Evolutionary conservation across 805 yeast genomes (phyloP).

Genomic region (Jamesozyma jinghongensis): DNA sequence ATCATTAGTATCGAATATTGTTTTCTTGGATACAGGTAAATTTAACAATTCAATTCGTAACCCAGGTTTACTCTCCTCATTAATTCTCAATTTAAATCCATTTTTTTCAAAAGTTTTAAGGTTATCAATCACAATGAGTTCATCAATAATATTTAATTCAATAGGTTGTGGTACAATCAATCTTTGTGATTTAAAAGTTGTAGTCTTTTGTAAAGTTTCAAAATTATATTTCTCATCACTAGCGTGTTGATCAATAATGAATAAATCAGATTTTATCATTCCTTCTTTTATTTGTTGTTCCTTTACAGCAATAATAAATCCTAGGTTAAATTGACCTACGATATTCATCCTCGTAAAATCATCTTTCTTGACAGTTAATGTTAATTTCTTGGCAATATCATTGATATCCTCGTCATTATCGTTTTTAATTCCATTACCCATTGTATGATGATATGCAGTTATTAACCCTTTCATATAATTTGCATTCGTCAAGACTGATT

Average conservation of each 20-base stretch:
- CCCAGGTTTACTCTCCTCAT: constrained; percentile 49
- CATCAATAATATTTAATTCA: constrained; percentile 71
- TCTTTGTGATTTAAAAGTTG: constrained; percentile 58
- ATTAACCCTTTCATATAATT: background rate
- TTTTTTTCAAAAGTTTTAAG: constrained; percentile 50
- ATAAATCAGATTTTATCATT: constrained; percentile 42
- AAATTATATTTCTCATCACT: constrained; percentile 92
- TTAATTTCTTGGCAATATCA: constrained; percentile 49
- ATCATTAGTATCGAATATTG: constrained; percentile 54
- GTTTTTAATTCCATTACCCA: constrained; percentile 4
- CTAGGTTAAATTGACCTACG: constrained; percentile 92
- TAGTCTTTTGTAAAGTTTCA: constrained; percentile 52
- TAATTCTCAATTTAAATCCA: constrained; percentile 59
- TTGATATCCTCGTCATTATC: constrained; percentile 36
- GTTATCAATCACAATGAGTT: constrained; percentile 57
- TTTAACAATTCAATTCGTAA: constrained; percentile 45
- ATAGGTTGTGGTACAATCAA: constrained; percentile 50
- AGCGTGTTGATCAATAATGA: constrained; percentile 95
- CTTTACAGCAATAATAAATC: constrained; percentile 73
- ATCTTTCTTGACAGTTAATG: constrained; percentile 53
- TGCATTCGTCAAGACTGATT: background rate
- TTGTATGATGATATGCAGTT: too few relatives aligned
- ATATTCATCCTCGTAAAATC: constrained; percentile 72
- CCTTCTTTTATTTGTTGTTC: constrained; percentile 9
- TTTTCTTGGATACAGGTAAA: constrained; percentile 64